Conservation (phyloP, 169 alveolate species). For the Plasmodium fragile region DNA sequence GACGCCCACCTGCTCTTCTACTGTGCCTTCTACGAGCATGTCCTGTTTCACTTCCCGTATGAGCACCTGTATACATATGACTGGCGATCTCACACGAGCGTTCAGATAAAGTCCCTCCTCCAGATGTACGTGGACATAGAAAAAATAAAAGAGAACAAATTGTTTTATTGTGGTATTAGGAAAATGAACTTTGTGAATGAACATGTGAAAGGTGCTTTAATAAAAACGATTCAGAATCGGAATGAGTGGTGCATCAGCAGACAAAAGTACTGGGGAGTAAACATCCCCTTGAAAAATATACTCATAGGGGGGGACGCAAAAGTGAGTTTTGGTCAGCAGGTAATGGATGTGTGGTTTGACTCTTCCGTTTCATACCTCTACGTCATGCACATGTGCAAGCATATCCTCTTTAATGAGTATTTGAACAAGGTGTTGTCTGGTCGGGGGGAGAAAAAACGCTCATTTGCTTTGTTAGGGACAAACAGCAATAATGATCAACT, state of each 20-base stretch:
- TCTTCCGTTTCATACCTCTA: constrained; percentile 85
- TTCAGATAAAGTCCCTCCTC: constrained; percentile 54
- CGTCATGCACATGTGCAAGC: constrained; percentile 45
- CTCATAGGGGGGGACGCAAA: neutral
- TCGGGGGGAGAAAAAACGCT: neutral
- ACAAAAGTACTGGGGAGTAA: constrained; percentile 90
- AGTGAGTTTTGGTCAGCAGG: constrained; percentile 64
- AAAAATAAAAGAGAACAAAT: constrained; percentile 28
- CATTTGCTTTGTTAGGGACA: neutral
- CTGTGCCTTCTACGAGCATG: constrained; percentile 53
- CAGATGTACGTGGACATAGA: constrained; percentile 73
- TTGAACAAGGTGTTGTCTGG: constrained; percentile 1
- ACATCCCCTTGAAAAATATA: constrained; percentile 77
- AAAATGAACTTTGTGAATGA: constrained; percentile 75
- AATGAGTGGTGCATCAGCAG: constrained; percentile 90
- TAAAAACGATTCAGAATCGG: constrained; percentile 76
- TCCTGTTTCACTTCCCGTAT: constrained; percentile 67
- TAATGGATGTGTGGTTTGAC: constrained; percentile 92
- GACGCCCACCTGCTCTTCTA: constrained; percentile 37
- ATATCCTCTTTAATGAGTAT: constrained; percentile 31
- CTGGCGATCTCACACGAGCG: constrained; percentile 71
- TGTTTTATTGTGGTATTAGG: constrained; percentile 52
- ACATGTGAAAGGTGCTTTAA: constrained; percentile 69
- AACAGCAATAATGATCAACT: neutral
- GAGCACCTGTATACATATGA: constrained; percentile 64